Conservation (phyloP, 2,329 filamentous ascomycete genomes). For the Grosmannia clavigera region DNA sequence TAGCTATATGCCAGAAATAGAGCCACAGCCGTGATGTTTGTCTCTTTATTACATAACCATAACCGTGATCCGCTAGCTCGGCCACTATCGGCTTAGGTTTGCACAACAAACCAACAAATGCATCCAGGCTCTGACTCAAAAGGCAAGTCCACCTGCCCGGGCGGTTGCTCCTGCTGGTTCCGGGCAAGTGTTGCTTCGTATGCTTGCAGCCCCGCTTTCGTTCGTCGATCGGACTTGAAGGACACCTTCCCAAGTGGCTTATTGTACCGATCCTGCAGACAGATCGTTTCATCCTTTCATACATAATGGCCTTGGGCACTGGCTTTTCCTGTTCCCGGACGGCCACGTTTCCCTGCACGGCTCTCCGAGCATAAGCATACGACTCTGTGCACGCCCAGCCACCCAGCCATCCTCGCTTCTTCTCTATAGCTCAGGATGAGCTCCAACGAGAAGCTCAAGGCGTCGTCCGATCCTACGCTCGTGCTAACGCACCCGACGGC, state of each 20-base stretch:
- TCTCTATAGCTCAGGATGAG: conserved; percentile 17
- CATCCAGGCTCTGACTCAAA: background rate
- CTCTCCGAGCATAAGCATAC: background rate
- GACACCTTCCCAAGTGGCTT: background rate
- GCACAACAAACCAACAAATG: too few relatives aligned
- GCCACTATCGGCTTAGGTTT: conserved; percentile 14
- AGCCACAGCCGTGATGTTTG: too few relatives aligned
- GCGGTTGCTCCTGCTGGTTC: background rate
- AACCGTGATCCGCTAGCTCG: background rate
- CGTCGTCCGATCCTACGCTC: conserved; percentile 24
- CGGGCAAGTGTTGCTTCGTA: background rate
- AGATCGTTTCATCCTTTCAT: background rate
- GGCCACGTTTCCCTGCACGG: background rate
- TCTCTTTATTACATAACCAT: too few relatives aligned
- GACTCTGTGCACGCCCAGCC: background rate
- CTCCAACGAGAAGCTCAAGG: conserved; percentile 20
- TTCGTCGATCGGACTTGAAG: background rate
- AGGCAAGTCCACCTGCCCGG: background rate
- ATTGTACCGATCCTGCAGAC: background rate
- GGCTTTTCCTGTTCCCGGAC: background rate
- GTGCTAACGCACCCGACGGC: conserved; percentile 43
- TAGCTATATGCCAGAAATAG: too few relatives aligned
- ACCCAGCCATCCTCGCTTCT: background rate
- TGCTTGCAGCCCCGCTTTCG: background rate
- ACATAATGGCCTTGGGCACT: background rate